phyloP scores from a whole-genome alignment of 352 stramenopile species.

The Albugo candida region DNA sequence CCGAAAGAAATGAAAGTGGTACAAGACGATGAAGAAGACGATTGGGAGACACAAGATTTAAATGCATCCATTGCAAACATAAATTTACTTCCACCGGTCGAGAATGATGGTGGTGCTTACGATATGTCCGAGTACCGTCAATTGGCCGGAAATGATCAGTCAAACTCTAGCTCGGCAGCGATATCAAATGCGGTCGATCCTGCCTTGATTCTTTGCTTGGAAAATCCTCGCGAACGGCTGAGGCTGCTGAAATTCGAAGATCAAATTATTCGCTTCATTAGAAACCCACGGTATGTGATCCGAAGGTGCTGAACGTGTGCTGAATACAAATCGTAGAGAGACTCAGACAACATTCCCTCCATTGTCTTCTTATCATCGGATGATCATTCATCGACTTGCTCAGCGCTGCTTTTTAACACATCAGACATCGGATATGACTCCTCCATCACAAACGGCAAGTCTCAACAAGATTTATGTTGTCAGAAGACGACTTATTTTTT shows the following conservation, averaged over 20 bases:
- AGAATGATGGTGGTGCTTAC: constrained; percentile 32
- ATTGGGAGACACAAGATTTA: constrained; percentile 19
- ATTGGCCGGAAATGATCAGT: constrained; percentile 3
- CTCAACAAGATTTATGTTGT: background rate
- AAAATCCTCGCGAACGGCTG: constrained; percentile 62
- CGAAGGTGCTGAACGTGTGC: background rate
- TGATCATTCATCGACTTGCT: constrained; percentile 83
- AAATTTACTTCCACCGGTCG: constrained; percentile 4
- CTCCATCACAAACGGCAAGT: constrained; percentile 2
- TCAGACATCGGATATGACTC: constrained; percentile 61
- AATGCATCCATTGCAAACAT: background rate
- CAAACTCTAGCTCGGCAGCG: constrained; percentile 11
- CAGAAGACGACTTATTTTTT: too few relatives aligned
- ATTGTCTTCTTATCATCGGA: constrained; percentile 71
- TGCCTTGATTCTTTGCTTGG: constrained; percentile 51
- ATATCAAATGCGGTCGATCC: constrained; percentile 27
- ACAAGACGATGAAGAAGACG: constrained; percentile 9
- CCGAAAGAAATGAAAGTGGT: too few relatives aligned
- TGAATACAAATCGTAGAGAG: constrained; percentile 15
- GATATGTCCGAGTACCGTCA: constrained; percentile 9
- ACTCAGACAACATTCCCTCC: constrained; percentile 58
- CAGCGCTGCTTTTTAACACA: constrained; percentile 84
- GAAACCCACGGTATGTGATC: constrained; percentile 15
- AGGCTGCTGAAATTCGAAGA: constrained; percentile 76
- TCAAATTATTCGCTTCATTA: constrained; percentile 69